Percentiles rank a stretch among this genome's conserved stretches.
These are phyloP conservation scores for Madurella mycetomatis DNA, from an alignment of 2,329 filamentous ascomycete species.

Conservation along the genomic window DNA sequence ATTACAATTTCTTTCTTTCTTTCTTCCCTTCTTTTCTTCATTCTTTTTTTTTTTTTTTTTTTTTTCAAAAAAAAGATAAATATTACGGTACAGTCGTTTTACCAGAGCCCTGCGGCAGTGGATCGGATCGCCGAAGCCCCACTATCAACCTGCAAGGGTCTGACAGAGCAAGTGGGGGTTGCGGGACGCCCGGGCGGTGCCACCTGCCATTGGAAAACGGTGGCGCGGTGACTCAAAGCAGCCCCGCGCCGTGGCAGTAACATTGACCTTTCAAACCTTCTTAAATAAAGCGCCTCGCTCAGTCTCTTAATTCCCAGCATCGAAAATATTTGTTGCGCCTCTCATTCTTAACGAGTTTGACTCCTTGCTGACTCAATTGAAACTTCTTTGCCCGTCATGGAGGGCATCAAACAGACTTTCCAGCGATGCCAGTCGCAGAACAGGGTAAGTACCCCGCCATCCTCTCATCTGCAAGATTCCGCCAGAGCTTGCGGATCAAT, in stretches of 20 bases:
- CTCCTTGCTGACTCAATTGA: constrained; percentile 7
- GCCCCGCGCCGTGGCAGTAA: not conserved
- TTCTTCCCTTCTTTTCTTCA: too few species aligned
- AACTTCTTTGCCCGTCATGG: constrained; percentile 41
- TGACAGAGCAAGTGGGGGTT: too few species aligned
- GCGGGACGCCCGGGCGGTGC: too few species aligned
- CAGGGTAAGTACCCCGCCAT: constrained; percentile 44
- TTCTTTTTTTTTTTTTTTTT: too few species aligned
- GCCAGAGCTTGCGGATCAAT: not conserved
- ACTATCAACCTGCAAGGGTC: too few species aligned
- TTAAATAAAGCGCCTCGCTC: constrained; percentile 4
- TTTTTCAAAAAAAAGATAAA: too few species aligned
- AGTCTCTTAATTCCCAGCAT: not conserved
- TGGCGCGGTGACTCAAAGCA: too few species aligned
- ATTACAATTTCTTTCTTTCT: too few species aligned
- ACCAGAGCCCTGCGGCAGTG: too few species aligned
- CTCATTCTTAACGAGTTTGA: not conserved
- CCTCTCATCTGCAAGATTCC: not conserved
- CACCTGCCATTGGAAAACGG: too few species aligned
- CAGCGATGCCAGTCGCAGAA: constrained; percentile 55
- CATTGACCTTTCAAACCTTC: not conserved
- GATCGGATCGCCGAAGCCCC: too few species aligned
- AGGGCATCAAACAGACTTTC: constrained; percentile 56
- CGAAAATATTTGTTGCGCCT: not conserved
- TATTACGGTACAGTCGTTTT: too few species aligned